Evolutionary conservation across 2,329 filamentous ascomycete species (phyloP).

Genomic region (Colletotrichum sp.): DNA sequence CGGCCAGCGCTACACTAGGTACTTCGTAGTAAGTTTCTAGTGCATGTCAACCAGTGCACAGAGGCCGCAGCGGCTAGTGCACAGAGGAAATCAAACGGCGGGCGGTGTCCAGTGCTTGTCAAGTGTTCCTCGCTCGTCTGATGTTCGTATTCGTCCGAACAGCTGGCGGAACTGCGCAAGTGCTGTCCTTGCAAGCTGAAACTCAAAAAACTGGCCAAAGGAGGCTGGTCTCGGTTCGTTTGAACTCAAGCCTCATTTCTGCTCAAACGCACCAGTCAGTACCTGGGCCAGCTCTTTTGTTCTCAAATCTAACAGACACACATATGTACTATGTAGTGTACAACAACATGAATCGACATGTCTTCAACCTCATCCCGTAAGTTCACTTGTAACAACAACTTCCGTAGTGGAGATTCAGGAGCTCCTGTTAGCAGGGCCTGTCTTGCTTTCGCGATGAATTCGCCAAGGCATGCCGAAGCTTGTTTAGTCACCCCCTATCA

Average conservation of each 20-base stretch:
- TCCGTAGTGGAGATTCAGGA: background rate
- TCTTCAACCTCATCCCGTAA: background rate
- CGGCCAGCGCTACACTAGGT: background rate
- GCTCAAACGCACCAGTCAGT: background rate
- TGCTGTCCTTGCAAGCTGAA: slow-evolving; percentile 13
- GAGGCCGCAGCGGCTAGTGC: background rate
- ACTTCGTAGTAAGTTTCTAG: background rate
- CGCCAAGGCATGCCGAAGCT: slow-evolving; percentile 5
- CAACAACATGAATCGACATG: background rate
- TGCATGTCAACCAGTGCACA: background rate
- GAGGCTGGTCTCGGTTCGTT: background rate
- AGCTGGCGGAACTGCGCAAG: background rate
- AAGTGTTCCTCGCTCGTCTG: slow-evolving; percentile 1
- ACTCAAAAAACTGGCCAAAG: background rate
- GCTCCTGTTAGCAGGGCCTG: background rate
- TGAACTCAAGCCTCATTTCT: background rate
- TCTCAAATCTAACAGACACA: background rate
- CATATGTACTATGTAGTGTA: background rate
- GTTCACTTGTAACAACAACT: background rate
- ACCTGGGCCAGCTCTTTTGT: background rate
- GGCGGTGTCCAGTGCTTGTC: background rate
- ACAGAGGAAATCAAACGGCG: background rate
- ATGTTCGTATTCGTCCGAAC: slow-evolving; percentile 20
- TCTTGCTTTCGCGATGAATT: background rate
- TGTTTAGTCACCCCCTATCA: slow-evolving; percentile 13